Evolutionary conservation across 495 filamentous ascomycete genomes (phyloP).

Genomic region (Penicillium bovifimosum): DNA sequence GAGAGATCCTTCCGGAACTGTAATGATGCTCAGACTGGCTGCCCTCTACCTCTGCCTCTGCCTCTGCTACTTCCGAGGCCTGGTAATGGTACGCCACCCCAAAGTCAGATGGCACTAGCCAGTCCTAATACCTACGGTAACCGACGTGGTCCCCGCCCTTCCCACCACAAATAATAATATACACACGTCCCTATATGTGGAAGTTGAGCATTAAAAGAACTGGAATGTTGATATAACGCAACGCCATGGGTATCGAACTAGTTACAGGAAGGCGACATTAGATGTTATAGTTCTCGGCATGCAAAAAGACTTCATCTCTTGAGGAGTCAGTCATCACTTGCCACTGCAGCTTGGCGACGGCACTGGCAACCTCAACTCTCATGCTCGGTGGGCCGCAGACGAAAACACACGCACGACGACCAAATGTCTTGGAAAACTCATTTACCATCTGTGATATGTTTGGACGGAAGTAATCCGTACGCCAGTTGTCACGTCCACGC

Average conservation of each 20-base stretch:
- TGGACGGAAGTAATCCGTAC: slow-evolving; percentile 88
- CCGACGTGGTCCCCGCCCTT: no score
- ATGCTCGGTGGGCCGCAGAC: slow-evolving; percentile 87
- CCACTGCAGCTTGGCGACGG: slow-evolving; percentile 75
- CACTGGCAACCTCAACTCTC: slow-evolving; percentile 78
- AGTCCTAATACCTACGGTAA: no score
- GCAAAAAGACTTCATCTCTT: slow-evolving; percentile 87
- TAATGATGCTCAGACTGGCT: no score
- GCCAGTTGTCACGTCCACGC: slow-evolving; percentile 75
- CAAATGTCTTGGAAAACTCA: slow-evolving; percentile 73
- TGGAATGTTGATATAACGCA: background rate
- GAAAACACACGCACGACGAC: slow-evolving; percentile 82
- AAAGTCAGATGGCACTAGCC: no score
- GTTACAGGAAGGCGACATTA: slow-evolving; percentile 30
- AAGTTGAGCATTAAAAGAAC: background rate
- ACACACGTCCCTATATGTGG: background rate
- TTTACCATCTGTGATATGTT: slow-evolving; percentile 78
- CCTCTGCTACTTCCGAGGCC: no score
- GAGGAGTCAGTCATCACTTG: slow-evolving; percentile 71
- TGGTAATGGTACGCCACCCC: no score
- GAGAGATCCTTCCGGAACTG: no score
- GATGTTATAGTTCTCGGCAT: slow-evolving; percentile 90
- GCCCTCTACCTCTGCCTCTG: no score
- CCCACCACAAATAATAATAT: no score
- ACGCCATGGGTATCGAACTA: slow-evolving; percentile 18